Evolutionary conservation across 1,139 yeast species (phyloP), one percentile per base, ranked within the genome.

Genomic region (Kodamaea sp.): DNA sequence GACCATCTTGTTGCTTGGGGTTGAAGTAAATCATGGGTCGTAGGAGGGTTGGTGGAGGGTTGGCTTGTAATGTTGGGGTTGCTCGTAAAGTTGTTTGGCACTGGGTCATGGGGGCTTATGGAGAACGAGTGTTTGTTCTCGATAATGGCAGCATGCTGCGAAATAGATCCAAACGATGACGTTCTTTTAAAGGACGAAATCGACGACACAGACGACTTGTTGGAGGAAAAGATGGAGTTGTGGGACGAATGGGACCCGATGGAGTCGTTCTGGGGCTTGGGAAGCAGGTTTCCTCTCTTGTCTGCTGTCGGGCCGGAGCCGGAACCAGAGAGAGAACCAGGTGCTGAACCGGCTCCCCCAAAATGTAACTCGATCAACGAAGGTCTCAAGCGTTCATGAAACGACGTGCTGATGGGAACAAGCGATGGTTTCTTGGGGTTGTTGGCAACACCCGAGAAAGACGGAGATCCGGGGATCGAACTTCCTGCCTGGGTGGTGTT

Each of bases 361-460:
- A 46, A 44, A 41, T 70, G 70, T 25, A 69, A 47, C 42, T 72
- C 77, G 24, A 66, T 49, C 26, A 72, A 53, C 2, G 76, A 68
- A 0, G 76, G 76, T 33, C 77, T 57, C 29, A 71, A 32, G 2
- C 48, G 54, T 21, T 68, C 70, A 14, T 54, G 60, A 20, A 55
- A 29, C 8, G 55, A 44, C 16, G 43, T 40, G 14, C 39, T 37
- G 21, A 46, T 42, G 2, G 58, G 55, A 7, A 46, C 39, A 28
- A 49, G 37, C 14, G 57, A 51, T 2, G 59, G 55, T 31, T 48
- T 55, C 34, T 47, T 53, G 22, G 36, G 25, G 27, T 5, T 20
- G 13, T 23, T 7, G 7, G 32, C 15, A 6, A 26, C 31, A n/a
- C n/a, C n/a, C 8, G 21, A 18, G 13, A 7, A 14, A n/a, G 14